A percentile compares a stretch with the other conserved stretches of the same genome.
Conservation (phyloP, 352 stramenopile species). For the Globisporangium cystogenes region DNA sequence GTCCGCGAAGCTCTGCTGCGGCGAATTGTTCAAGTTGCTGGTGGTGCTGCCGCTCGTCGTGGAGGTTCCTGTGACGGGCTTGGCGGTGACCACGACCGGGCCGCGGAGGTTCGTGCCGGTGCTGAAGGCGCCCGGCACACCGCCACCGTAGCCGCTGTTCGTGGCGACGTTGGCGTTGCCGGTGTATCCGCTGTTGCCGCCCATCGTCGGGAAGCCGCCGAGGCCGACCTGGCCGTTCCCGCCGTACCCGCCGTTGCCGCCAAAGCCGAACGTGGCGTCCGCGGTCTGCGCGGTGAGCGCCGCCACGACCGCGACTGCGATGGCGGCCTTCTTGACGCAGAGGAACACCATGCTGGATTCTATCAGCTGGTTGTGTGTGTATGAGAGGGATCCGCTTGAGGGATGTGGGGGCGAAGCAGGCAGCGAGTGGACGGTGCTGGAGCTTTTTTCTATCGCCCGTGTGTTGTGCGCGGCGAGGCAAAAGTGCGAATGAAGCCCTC, state of each 20-base stretch:
- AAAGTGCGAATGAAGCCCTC: neutral
- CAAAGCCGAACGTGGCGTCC: conserved; percentile 7
- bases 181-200: conserved; percentile 1
- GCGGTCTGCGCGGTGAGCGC: conserved; percentile 8
- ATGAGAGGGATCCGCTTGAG: neutral
- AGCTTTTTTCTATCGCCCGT: neutral
- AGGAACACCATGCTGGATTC: conserved; percentile 12
- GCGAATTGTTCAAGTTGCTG: conserved; percentile 12
- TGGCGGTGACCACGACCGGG: neutral
- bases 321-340: conserved; percentile 14
- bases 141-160: conserved; percentile 1
- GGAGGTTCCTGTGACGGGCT: neutral
- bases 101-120: conserved; percentile 12
- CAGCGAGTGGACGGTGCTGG: neutral
- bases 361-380: neutral
- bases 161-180: neutral
- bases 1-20: conserved; percentile 9
- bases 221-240: conserved; percentile 8
- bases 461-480: neutral
- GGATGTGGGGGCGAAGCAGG: neutral
- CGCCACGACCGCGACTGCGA: conserved; percentile 13
- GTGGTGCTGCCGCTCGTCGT: conserved; percentile 2
- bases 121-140: neutral
- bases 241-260: conserved; percentile 1
- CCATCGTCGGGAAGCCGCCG: conserved; percentile 5